These are phyloP conservation scores for Quillaja saponaria DNA, from an alignment of 306 rosid species.

Conservation along the genomic window DNA sequence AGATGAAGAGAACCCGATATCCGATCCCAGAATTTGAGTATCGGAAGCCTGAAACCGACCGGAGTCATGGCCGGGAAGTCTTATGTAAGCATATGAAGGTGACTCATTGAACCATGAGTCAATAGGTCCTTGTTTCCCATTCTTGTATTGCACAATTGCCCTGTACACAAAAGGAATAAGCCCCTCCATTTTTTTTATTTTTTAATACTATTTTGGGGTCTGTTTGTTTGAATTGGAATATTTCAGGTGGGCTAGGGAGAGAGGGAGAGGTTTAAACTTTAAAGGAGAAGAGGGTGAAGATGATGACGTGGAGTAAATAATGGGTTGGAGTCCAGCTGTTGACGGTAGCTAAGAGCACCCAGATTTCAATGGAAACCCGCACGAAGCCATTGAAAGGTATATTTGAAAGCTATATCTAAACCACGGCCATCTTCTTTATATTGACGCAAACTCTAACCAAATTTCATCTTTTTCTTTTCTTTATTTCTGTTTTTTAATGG, in stretches of 20 bases:
- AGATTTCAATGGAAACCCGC: slow-evolving; percentile 53
- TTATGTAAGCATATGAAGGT: slow-evolving; percentile 57
- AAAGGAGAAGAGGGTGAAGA: slow-evolving; percentile 26
- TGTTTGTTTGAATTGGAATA: slow-evolving; percentile 35
- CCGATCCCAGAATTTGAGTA: slow-evolving; percentile 33
- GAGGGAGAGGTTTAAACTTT: slow-evolving; percentile 36
- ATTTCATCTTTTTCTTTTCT: slow-evolving; percentile 14
- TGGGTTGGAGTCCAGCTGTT: slow-evolving; percentile 58
- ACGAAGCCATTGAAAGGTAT: slow-evolving; percentile 48
- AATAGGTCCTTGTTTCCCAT: slow-evolving; percentile 43
- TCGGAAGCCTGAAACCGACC: slow-evolving; percentile 43
- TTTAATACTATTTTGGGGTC: too few relatives aligned
- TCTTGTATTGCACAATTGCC: slow-evolving; percentile 72
- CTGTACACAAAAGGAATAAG: slow-evolving; percentile 82
- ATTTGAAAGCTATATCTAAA: slow-evolving; percentile 56
- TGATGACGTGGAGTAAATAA: slow-evolving; percentile 63
- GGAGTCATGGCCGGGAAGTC: slow-evolving; percentile 60
- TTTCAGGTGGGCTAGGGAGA: slow-evolving; percentile 24
- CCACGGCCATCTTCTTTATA: slow-evolving; percentile 36
- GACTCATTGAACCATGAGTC: slow-evolving; percentile 71
- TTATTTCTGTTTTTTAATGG: slow-evolving; percentile 35
- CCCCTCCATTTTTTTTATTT: slow-evolving; percentile 68
- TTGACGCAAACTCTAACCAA: slow-evolving; percentile 32
- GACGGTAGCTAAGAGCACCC: slow-evolving; percentile 63
- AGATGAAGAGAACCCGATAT: slow-evolving; percentile 26